These are phyloP conservation scores for Malus hybrid DNA, from an alignment of 331 rosid genomes.

Conservation along the genomic window DNA sequence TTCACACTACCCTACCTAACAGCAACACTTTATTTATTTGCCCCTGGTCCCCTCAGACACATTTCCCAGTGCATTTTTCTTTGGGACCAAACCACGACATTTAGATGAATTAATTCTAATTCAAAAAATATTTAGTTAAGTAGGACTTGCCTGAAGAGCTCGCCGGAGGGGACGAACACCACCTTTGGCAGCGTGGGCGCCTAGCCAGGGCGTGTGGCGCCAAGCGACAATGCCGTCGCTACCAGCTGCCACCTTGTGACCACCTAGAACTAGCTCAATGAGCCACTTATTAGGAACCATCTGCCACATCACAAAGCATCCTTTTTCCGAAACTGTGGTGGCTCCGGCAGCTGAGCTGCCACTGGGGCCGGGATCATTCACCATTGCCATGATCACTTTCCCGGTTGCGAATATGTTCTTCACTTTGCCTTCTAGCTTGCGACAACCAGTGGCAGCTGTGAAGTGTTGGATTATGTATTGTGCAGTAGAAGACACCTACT, in stretches of 20 bases:
- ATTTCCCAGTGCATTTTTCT: not conserved
- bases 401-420: conserved; percentile 73
- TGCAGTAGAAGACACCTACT: conserved; percentile 70
- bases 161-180: conserved; percentile 89
- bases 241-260: conserved; percentile 80
- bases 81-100: not conserved
- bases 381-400: conserved; percentile 61
- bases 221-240: conserved; percentile 84
- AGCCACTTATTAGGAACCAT: conserved; percentile 93
- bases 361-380: conserved; percentile 52
- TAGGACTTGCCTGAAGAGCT: conserved; percentile 69
- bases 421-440: conserved; percentile 66
- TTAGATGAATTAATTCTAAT: not conserved
- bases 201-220: conserved; percentile 98
- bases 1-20: not conserved
- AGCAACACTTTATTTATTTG: not conserved
- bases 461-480: conserved; percentile 82
- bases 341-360: conserved; percentile 27
- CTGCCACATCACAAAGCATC: conserved; percentile 97
- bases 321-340: conserved; percentile 41
- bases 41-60: not conserved
- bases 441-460: conserved; percentile 88
- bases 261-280: conserved; percentile 69
- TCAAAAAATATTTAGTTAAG: not conserved
- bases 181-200: conserved; percentile 82